Evolutionary conservation across 495 filamentous ascomycete genomes (phyloP).

Genomic region (Xylaria venustula): DNA sequence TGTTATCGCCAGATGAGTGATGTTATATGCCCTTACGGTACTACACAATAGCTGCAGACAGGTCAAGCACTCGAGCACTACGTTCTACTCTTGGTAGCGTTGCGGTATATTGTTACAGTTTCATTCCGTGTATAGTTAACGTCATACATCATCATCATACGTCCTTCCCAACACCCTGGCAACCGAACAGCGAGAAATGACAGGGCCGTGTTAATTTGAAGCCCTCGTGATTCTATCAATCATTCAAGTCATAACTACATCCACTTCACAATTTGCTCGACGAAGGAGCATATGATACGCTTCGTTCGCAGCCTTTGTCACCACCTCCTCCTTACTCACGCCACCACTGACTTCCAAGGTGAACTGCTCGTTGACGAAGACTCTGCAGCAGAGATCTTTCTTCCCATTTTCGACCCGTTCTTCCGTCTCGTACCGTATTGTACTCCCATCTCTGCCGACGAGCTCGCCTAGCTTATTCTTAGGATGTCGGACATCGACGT

Average conservation of each 20-base stretch:
- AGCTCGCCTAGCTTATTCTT: constrained; percentile 65
- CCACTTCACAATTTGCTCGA: not conserved
- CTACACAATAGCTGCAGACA: no score
- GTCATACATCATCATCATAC: no score
- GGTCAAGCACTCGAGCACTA: no score
- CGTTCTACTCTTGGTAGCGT: no score
- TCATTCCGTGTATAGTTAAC: no score
- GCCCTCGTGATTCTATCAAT: not conserved
- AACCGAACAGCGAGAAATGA: no score
- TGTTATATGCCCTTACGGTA: no score
- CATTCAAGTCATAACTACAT: not conserved
- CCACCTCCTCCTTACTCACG: constrained; percentile 52
- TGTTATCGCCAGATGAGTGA: no score
- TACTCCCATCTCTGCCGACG: constrained; percentile 41
- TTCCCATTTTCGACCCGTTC: constrained; percentile 9
- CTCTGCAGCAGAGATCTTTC: constrained; percentile 44
- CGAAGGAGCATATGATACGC: constrained; percentile 31
- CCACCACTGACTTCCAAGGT: constrained; percentile 49
- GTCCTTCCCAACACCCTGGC: no score
- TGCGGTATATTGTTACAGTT: no score
- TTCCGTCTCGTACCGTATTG: constrained; percentile 49
- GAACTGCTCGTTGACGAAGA: constrained; percentile 48
- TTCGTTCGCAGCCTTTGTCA: constrained; percentile 54
- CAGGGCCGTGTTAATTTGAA: no score
- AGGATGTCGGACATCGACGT: constrained; percentile 68